A percentile compares a stretch with the other conserved stretches of the same genome.
Conservation (phyloP, 306 rosid species). For the Urtica urens region DNA sequence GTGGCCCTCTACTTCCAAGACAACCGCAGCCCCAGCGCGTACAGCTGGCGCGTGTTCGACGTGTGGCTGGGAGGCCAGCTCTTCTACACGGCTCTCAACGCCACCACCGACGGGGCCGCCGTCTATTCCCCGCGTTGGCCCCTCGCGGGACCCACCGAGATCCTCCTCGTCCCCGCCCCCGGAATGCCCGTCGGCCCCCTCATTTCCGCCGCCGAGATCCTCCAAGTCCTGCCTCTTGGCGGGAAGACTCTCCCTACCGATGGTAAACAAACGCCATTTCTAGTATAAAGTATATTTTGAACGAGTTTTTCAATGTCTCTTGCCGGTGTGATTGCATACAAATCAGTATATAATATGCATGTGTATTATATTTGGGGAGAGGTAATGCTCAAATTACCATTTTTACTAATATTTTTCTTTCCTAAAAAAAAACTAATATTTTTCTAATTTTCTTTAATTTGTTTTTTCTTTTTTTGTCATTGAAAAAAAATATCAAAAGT, state of each 20-base stretch:
- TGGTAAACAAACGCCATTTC: constrained; percentile 26
- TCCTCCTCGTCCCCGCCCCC: constrained; percentile 34
- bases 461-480: too few species aligned
- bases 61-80: constrained; percentile 42
- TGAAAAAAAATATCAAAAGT: too few species aligned
- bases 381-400: too few species aligned
- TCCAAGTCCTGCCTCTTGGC: constrained; percentile 57
- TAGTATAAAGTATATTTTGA: too few species aligned
- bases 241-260: constrained; percentile 56
- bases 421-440: too few species aligned
- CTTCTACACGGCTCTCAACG: constrained; percentile 47
- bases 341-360: too few species aligned
- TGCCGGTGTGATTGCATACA: too few species aligned
- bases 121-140: constrained; percentile 62
- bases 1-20: constrained; percentile 76
- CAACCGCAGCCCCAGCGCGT: constrained; percentile 47
- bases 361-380: too few species aligned
- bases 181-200: constrained; percentile 53
- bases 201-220: constrained; percentile 63
- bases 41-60: constrained; percentile 67
- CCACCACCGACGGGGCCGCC: constrained; percentile 47
- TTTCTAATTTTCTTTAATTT: too few species aligned
- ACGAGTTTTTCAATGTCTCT: too few species aligned
- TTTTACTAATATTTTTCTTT: too few species aligned
- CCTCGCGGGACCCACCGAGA: constrained; percentile 47